Conservation (phyloP, 495 filamentous ascomycete genomes). For the Penicillium taxi region DNA sequence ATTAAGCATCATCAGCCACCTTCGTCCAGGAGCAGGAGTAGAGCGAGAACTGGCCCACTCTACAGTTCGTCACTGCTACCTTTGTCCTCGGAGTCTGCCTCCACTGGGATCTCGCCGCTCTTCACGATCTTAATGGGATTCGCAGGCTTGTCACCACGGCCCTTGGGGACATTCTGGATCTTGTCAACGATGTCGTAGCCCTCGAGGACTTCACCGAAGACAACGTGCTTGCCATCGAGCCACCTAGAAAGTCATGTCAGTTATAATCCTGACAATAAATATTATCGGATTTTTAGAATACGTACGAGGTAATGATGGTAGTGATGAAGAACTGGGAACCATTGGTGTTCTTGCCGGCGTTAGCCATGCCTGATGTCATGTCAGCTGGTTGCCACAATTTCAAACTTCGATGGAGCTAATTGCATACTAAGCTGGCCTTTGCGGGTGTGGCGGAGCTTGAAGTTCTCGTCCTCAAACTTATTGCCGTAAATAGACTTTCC, state of each 20-base stretch:
- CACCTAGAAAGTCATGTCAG: conserved; percentile 49
- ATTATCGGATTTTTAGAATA: neutral
- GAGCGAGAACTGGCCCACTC: conserved; percentile 27
- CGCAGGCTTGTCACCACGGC: conserved; percentile 62
- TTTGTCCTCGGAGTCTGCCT: conserved; percentile 48
- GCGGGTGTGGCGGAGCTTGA: conserved; percentile 87
- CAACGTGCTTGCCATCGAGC: conserved; percentile 84
- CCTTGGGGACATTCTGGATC: conserved; percentile 75
- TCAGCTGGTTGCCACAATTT: conserved; percentile 23
- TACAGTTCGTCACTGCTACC: conserved; percentile 98
- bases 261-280: neutral
- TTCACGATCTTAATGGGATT: conserved; percentile 80
- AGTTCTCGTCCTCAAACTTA: conserved; percentile 98
- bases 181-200: conserved; percentile 83
- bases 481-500: conserved; percentile 96
- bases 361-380: conserved; percentile 78
- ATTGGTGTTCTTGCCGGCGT: conserved; percentile 96
- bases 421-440: conserved; percentile 53
- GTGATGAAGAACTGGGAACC: conserved; percentile 99
- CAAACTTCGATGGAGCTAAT: neutral
- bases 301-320: conserved; percentile 73
- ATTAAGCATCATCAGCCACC: conserved; percentile 31
- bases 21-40: conserved; percentile 19
- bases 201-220: conserved; percentile 87
- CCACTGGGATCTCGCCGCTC: conserved; percentile 82